These are phyloP conservation scores for Floccularia luteovirens DNA, from an alignment of 768 basidiomycete species.

Conservation along the genomic window DNA sequence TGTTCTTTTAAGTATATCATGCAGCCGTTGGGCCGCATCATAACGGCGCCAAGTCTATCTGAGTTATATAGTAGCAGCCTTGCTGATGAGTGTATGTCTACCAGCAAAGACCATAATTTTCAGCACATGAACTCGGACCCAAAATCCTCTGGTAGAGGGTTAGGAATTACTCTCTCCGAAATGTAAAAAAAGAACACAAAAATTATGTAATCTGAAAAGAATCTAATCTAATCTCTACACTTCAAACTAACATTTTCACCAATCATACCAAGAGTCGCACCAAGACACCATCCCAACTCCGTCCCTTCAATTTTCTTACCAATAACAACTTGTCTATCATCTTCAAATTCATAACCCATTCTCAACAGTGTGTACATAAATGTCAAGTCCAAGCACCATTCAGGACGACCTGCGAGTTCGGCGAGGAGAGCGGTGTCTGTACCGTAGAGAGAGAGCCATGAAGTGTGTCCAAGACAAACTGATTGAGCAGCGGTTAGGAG, in stretches of 20 bases:
- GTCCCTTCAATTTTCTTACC: conserved; percentile 87
- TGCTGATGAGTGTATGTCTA: too few relatives aligned
- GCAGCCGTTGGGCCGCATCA: too few relatives aligned
- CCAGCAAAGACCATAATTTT: too few relatives aligned
- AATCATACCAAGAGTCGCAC: conserved; percentile 75
- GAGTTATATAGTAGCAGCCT: too few relatives aligned
- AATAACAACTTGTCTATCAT: conserved; percentile 57
- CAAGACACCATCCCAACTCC: conserved; percentile 91
- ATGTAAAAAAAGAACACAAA: too few relatives aligned
- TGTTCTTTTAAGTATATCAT: too few relatives aligned
- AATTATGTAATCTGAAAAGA: too few relatives aligned
- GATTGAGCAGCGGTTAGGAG: conserved; percentile 56
- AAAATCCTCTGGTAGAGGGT: too few relatives aligned
- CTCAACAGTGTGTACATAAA: conserved; percentile 88
- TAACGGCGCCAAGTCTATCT: too few relatives aligned
- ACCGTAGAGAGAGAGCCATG: conserved; percentile 51
- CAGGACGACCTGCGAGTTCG: conserved; percentile 78
- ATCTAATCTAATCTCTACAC: conserved; percentile 36
- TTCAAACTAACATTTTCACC: conserved; percentile 50
- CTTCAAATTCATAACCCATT: conserved; percentile 85
- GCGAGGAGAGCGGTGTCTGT: conserved; percentile 24
- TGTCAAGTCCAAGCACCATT: conserved; percentile 93
- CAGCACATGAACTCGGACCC: too few relatives aligned
- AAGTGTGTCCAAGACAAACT: conserved; percentile 63
- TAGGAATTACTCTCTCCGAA: too few relatives aligned